These are phyloP conservation scores for Malus hybrid DNA, from an alignment of 331 rosid genomes.

Conservation along the genomic window DNA sequence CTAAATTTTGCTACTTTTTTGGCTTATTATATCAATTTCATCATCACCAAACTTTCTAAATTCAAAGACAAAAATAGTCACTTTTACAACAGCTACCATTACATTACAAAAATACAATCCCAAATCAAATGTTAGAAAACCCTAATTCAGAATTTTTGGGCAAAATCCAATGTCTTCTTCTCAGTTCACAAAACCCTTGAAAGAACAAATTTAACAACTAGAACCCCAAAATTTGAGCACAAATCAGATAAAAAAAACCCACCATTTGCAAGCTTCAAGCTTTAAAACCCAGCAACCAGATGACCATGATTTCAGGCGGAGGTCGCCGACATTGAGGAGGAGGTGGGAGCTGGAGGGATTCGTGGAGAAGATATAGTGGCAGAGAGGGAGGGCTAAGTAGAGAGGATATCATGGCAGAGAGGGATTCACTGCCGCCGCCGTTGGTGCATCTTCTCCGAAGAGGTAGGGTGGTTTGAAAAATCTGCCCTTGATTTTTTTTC, in stretches of 20 bases:
- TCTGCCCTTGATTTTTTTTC: too few relatives aligned
- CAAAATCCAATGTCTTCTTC: background rate
- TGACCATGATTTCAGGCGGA: too few relatives aligned
- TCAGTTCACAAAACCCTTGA: conserved; percentile 14
- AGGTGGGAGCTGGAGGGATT: too few relatives aligned
- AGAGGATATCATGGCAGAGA: too few relatives aligned
- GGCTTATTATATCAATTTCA: conserved; percentile 16
- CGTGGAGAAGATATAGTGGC: too few relatives aligned
- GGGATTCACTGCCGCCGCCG: too few relatives aligned
- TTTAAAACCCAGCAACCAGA: background rate
- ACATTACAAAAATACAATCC: conserved; percentile 19
- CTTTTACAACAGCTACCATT: conserved; percentile 7
- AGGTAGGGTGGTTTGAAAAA: too few relatives aligned
- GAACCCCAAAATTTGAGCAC: conserved; percentile 3
- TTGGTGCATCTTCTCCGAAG: too few relatives aligned
- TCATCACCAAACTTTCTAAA: background rate
- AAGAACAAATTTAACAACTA: background rate
- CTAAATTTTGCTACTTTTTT: background rate
- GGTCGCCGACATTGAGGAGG: too few relatives aligned
- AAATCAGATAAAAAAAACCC: conserved; percentile 14
- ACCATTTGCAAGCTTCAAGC: background rate
- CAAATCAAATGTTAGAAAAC: background rate
- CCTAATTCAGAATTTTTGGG: conserved; percentile 1
- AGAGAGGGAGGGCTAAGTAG: too few relatives aligned
- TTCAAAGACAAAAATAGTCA: conserved; percentile 12